Conservation (phyloP, 306 rosid genomes). For the Cucumis melo region DNA sequence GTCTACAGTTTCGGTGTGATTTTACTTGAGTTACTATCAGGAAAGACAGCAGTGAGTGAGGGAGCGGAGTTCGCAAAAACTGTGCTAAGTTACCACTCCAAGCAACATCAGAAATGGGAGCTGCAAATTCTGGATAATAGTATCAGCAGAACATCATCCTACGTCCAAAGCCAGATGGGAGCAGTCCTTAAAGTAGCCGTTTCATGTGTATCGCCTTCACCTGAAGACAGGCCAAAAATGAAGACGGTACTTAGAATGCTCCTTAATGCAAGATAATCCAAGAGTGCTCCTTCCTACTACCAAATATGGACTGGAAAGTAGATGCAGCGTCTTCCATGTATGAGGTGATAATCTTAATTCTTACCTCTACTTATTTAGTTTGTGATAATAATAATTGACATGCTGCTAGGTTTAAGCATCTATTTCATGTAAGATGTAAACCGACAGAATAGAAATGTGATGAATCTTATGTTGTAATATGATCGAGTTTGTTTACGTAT, state of each 20-base stretch:
- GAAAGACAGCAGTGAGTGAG: slow-evolving; percentile 65
- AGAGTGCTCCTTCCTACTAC: background rate
- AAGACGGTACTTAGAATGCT: slow-evolving; percentile 65
- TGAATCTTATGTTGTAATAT: background rate
- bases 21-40: slow-evolving; percentile 70
- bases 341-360: background rate
- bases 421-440: background rate
- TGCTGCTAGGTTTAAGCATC: background rate
- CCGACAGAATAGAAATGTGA: background rate
- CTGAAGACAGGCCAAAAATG: slow-evolving; percentile 82
- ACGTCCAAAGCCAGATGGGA: slow-evolving; percentile 59
- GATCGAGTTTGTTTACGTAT: background rate
- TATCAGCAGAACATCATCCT: slow-evolving; percentile 50
- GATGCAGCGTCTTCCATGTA: background rate
- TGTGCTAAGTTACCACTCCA: slow-evolving; percentile 29
- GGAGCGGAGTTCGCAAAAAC: slow-evolving; percentile 77
- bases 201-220: slow-evolving; percentile 43
- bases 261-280: slow-evolving; percentile 51
- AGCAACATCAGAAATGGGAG: slow-evolving; percentile 30
- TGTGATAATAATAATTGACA: background rate
- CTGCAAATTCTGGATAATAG: slow-evolving; percentile 40
- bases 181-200: slow-evolving; percentile 55
- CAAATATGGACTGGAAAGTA: background rate
- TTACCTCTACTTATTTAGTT: background rate
- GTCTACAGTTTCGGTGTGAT: slow-evolving; percentile 80